phyloP scores from a whole-genome alignment of 345 rosid genomes.

The Cardamine chenopodiifolia region DNA sequence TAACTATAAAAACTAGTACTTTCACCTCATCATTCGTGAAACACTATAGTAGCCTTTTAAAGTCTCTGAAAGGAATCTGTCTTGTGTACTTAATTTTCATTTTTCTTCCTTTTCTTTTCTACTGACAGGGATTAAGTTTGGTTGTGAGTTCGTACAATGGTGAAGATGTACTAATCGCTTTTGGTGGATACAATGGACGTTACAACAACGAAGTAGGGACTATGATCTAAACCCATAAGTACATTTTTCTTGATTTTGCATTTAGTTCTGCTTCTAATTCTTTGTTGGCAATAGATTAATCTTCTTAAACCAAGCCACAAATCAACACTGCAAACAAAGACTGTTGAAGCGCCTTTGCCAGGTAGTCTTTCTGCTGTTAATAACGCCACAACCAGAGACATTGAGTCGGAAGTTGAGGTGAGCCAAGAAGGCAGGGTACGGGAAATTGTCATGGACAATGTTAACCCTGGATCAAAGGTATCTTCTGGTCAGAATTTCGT shows the following conservation, averaged over 20 bases:
- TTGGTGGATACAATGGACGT: constrained; percentile 98
- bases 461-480: constrained; percentile 63
- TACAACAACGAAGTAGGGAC: constrained; percentile 81
- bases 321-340: constrained; percentile 77
- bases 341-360: constrained; percentile 57
- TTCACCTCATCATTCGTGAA: constrained; percentile 20
- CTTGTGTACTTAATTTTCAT: constrained; percentile 16
- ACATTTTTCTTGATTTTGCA: constrained; percentile 1
- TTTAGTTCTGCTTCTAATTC: constrained; percentile 29
- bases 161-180: constrained; percentile 86
- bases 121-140: constrained; percentile 83
- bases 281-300: constrained; percentile 57
- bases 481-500: constrained; percentile 15
- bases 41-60: constrained; percentile 1
- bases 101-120: constrained; percentile 23
- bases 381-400: constrained; percentile 73
- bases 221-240: constrained; percentile 16
- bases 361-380: constrained; percentile 80
- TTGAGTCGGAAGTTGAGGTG: constrained; percentile 75
- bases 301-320: constrained; percentile 96
- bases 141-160: constrained; percentile 76
- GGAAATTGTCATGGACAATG: constrained; percentile 81
- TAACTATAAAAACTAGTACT: background rate
- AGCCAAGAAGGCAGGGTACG: constrained; percentile 86
- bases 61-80: constrained; percentile 2